Evolutionary conservation across 768 basidiomycete genomes (phyloP).

Genomic region (Trametes meyenii): DNA sequence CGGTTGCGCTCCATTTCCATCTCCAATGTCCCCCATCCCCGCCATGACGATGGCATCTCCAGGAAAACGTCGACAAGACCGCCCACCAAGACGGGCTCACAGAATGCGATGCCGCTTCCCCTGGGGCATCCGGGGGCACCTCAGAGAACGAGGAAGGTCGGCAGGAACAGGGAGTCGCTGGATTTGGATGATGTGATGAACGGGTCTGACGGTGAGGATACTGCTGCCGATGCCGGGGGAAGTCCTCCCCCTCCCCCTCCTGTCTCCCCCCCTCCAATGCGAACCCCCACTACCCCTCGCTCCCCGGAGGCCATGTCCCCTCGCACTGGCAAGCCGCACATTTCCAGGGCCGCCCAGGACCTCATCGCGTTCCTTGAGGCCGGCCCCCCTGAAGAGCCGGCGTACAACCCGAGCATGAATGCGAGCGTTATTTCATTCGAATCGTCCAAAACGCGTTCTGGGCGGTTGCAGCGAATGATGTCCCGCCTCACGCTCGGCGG

Average conservation of each 20-base stretch:
- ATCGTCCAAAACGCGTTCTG: constrained; percentile 43
- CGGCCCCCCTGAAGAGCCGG: constrained; percentile 51
- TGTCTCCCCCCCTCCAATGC: neutral
- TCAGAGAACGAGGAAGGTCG: constrained; percentile 52
- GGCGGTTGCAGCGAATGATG: constrained; percentile 80
- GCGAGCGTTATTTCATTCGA: constrained; percentile 48
- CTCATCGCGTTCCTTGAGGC: constrained; percentile 61
- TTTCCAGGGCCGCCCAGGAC: constrained; percentile 51
- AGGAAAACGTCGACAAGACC: constrained; percentile 6
- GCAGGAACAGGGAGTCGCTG: constrained; percentile 64
- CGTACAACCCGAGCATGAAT: constrained; percentile 32
- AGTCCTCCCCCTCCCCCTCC: neutral
- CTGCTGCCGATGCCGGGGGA: constrained; percentile 6
- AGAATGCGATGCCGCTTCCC: constrained; percentile 14
- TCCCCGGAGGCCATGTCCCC: constrained; percentile 9
- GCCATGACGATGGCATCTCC: constrained; percentile 20
- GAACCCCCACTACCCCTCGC: constrained; percentile 17
- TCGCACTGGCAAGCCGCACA: constrained; percentile 26
- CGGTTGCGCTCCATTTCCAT: constrained; percentile 30
- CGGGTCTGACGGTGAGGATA: constrained; percentile 64
- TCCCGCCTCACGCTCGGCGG: constrained; percentile 60
- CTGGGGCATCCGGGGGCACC: constrained; percentile 38
- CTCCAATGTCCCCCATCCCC: constrained; percentile 28
- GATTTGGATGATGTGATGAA: constrained; percentile 78
- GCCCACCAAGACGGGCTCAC: neutral